phyloP scores from a whole-genome alignment of 164 flowering plant species.

The Euptelea pleiosperma region DNA sequence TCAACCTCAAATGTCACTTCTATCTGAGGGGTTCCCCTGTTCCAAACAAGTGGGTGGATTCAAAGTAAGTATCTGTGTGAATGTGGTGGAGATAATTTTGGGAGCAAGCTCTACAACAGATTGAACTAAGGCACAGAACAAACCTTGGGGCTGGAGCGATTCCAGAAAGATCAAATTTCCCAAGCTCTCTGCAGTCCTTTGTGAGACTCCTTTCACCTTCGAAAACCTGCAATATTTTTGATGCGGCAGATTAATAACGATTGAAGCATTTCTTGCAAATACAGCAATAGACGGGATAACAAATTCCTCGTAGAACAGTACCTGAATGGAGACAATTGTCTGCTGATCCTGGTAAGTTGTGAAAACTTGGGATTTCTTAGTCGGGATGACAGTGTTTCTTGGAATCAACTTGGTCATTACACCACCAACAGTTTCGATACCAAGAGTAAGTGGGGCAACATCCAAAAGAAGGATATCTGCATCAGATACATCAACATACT shows the following conservation, averaged over 20 bases:
- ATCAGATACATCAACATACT: neutral
- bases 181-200: slow-evolving; percentile 76
- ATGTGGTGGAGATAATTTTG: neutral
- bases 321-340: slow-evolving; percentile 91
- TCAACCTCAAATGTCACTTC: slow-evolving; percentile 86
- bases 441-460: slow-evolving; percentile 87
- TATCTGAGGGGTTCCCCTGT: slow-evolving; percentile 87
- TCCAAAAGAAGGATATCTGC: slow-evolving; percentile 86
- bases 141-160: slow-evolving; percentile 89
- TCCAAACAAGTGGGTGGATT: slow-evolving; percentile 8
- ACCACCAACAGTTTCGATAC: slow-evolving; percentile 92
- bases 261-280: too few relatives aligned
- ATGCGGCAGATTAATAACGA: too few relatives aligned
- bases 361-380: slow-evolving; percentile 92
- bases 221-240: slow-evolving; percentile 69
- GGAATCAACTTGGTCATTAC: slow-evolving; percentile 96
- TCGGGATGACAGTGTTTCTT: slow-evolving; percentile 87
- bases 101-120: too few relatives aligned
- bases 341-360: slow-evolving; percentile 94
- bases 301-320: slow-evolving; percentile 23
- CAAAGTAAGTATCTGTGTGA: neutral
- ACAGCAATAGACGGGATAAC: too few relatives aligned
- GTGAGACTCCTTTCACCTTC: slow-evolving; percentile 96
- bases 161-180: slow-evolving; percentile 77
- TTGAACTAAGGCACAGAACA: neutral